These are phyloP conservation scores for Trypanosoma conorhini DNA, from an alignment of 208 protist species.

Conservation along the genomic window DNA sequence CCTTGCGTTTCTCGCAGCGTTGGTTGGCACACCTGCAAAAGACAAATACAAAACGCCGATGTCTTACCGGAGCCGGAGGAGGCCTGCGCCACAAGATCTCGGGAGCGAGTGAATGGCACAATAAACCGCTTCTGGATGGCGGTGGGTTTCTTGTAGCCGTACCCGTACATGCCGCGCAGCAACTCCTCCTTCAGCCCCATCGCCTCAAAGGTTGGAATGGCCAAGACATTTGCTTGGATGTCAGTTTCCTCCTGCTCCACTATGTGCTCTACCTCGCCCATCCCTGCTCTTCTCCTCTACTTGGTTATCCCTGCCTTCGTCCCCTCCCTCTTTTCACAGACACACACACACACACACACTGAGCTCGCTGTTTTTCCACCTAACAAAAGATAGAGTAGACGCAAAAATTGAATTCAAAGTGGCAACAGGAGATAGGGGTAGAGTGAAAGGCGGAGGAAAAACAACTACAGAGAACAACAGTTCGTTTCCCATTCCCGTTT, in stretches of 20 bases:
- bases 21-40: conserved; percentile 89
- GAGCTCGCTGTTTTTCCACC: background rate
- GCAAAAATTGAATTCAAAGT: background rate
- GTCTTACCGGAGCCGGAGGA: conserved; percentile 99
- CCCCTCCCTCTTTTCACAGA: background rate
- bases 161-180: conserved; percentile 97
- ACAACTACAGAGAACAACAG: background rate
- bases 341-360: background rate
- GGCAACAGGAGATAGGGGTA: background rate
- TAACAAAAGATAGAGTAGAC: background rate
- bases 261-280: conserved; percentile 9
- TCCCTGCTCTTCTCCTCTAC: conserved; percentile 1
- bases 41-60: conserved; percentile 95
- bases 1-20: conserved; percentile 90
- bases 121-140: conserved; percentile 99
- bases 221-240: conserved; percentile 85
- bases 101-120: conserved; percentile 83
- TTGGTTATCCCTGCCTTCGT: background rate
- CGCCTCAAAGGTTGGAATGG: conserved; percentile 87
- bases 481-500: background rate
- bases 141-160: conserved; percentile 98
- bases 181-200: conserved; percentile 89
- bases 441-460: background rate
- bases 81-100: conserved; percentile 98
- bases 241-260: conserved; percentile 42